Evolutionary conservation across 345 rosid species (phyloP).

Genomic region (Eucalyptus cloeziana): DNA sequence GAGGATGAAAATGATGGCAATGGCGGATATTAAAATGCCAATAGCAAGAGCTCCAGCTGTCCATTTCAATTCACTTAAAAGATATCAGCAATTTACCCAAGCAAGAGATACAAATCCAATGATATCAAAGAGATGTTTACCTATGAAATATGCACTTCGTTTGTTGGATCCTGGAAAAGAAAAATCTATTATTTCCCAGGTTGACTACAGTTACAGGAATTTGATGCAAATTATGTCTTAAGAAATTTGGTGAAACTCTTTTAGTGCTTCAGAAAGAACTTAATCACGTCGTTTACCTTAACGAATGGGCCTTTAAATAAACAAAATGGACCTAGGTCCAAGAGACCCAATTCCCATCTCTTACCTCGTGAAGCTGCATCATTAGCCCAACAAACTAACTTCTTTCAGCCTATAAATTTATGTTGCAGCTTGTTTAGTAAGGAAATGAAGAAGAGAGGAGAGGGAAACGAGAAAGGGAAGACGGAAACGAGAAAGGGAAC

Average conservation of each 20-base stretch:
- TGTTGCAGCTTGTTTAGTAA: neutral
- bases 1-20: neutral
- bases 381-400: neutral
- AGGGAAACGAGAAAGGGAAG: neutral
- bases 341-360: neutral
- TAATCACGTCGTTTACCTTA: neutral
- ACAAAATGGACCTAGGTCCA: neutral
- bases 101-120: neutral
- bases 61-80: neutral
- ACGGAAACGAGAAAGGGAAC: neutral
- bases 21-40: neutral
- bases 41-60: neutral
- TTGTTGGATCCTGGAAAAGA: neutral
- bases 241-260: neutral
- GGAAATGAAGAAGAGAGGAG: neutral
- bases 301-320: neutral
- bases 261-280: neutral
- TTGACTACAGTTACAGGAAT: neutral
- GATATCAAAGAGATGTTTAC: neutral
- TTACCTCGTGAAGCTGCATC: neutral
- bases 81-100: neutral
- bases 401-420: neutral
- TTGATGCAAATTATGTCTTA: neutral
- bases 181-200: neutral
- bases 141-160: neutral